A percentile compares a stretch with the other conserved stretches of the same genome.
These are phyloP conservation scores for Mycena vulgaris DNA, from an alignment of 768 basidiomycete genomes.

Conservation along the genomic window DNA sequence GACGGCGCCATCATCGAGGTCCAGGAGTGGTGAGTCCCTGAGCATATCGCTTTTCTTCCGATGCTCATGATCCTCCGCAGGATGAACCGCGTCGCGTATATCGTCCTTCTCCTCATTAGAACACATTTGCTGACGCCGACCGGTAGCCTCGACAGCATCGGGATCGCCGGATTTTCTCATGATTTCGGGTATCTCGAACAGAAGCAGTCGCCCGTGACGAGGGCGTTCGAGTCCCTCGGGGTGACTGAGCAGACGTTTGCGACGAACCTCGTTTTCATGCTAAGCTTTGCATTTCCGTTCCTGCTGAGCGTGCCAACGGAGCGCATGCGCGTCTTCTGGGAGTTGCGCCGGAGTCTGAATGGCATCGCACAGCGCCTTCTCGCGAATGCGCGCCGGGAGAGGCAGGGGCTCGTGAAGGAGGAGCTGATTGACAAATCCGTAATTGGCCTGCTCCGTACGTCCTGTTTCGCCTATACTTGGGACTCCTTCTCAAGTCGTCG, in stretches of 20 bases:
- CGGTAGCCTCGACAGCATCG: slow-evolving; percentile 51
- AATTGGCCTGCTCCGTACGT: slow-evolving; percentile 55
- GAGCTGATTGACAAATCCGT: slow-evolving; percentile 52
- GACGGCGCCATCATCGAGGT: slow-evolving; percentile 37
- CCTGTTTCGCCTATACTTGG: not conserved
- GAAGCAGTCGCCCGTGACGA: slow-evolving; percentile 26
- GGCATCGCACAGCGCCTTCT: slow-evolving; percentile 54
- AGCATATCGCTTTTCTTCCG: too few species aligned
- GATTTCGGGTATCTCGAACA: slow-evolving; percentile 59
- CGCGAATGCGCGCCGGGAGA: too few species aligned
- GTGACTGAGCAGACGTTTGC: not conserved
- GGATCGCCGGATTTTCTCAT: slow-evolving; percentile 61
- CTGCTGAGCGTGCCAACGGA: slow-evolving; percentile 51
- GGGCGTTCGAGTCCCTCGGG: slow-evolving; percentile 27
- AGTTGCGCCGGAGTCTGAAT: slow-evolving; percentile 48
- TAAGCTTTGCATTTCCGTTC: slow-evolving; percentile 49
- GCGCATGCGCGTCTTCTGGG: slow-evolving; percentile 41
- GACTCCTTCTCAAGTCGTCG: not conserved
- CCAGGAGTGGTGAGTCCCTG: slow-evolving; percentile 31
- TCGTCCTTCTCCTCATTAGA: not conserved
- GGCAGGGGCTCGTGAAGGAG: slow-evolving; percentile 42
- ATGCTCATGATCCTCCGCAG: slow-evolving; percentile 15
- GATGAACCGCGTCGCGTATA: slow-evolving; percentile 61
- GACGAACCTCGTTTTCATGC: slow-evolving; percentile 36
- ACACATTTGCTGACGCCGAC: not conserved